These are phyloP conservation scores for Erodium moschatum DNA, from an alignment of 441 rosid species.

Conservation along the genomic window DNA sequence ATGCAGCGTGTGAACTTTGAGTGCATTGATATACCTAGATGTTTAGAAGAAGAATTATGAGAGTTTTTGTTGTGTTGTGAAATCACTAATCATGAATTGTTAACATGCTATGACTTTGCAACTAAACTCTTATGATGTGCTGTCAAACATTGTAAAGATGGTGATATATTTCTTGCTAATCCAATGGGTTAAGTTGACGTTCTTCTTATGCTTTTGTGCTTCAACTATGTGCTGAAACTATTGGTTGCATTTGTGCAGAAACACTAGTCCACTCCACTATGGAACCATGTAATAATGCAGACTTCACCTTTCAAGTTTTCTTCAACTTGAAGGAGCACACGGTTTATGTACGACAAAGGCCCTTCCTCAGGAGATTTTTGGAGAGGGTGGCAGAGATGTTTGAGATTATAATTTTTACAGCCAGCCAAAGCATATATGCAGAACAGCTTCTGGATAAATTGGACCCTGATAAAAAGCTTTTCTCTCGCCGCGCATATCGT, in stretches of 20 bases:
- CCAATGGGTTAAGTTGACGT: neutral
- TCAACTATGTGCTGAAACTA: neutral
- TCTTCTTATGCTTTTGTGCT: neutral
- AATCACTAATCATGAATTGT: neutral
- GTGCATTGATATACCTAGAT: neutral
- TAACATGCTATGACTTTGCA: neutral
- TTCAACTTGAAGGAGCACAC: slow-evolving; percentile 72
- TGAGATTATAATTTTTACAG: slow-evolving; percentile 91
- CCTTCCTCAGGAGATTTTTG: slow-evolving; percentile 76
- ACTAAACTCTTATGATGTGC: neutral
- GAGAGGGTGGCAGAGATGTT: slow-evolving; percentile 74
- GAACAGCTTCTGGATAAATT: slow-evolving; percentile 92
- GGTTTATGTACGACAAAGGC: slow-evolving; percentile 87
- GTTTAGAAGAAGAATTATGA: neutral
- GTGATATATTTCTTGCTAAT: neutral
- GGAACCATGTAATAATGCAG: slow-evolving; percentile 71
- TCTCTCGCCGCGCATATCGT: slow-evolving; percentile 86
- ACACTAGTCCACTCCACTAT: slow-evolving; percentile 88
- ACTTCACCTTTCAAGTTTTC: slow-evolving; percentile 86
- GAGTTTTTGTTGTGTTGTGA: neutral
- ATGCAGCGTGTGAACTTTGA: neutral
- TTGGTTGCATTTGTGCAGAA: slow-evolving; percentile 38
- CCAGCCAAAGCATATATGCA: slow-evolving; percentile 92
- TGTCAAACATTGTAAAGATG: neutral
- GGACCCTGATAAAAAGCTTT: slow-evolving; percentile 80